Conservation (phyloP, 768 basidiomycete species). For the Phaeotremella fagi region DNA sequence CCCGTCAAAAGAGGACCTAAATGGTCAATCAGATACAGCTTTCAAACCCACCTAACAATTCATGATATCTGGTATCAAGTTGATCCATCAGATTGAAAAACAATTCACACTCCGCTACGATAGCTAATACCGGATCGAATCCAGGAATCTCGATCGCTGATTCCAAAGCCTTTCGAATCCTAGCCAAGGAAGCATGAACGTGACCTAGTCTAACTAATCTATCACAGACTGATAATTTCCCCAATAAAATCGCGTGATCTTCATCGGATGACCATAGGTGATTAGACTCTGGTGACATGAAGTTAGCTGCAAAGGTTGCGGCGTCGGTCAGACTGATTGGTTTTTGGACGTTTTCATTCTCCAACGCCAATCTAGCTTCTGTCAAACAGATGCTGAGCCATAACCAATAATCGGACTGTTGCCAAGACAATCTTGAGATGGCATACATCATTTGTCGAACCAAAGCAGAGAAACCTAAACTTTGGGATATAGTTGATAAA, state of each 20-base stretch:
- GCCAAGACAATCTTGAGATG: conserved; percentile 3
- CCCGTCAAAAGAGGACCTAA: conserved; percentile 4
- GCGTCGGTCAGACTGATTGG: conserved; percentile 16
- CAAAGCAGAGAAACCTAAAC: conserved; percentile 8
- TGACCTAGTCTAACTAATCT: conserved; percentile 23
- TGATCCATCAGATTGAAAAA: conserved; percentile 16
- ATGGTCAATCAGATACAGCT: conserved; percentile 1
- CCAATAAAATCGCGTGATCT: conserved; percentile 14
- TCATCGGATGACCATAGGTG: conserved; percentile 16
- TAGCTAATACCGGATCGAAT: conserved; percentile 22
- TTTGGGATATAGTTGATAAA: neutral
- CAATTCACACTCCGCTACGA: conserved; percentile 20
- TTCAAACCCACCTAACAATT: conserved; percentile 17
- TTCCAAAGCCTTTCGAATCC: conserved; percentile 17
- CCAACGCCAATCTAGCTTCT: conserved; percentile 20
- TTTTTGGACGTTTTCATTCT: conserved; percentile 14
- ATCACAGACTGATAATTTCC: conserved; percentile 28
- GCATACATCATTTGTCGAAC: conserved; percentile 4
- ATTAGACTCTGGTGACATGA: conserved; percentile 11
- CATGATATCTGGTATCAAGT: conserved; percentile 25
- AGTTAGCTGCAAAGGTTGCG: conserved; percentile 7
- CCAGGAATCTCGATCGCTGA: conserved; percentile 11
- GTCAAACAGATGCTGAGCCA: conserved; percentile 10
- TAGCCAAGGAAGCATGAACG: conserved; percentile 16
- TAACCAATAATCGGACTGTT: conserved; percentile 20